phyloP scores from a whole-genome alignment of 148 eudicot genomes.

The Rhododendron ferrugineum region DNA sequence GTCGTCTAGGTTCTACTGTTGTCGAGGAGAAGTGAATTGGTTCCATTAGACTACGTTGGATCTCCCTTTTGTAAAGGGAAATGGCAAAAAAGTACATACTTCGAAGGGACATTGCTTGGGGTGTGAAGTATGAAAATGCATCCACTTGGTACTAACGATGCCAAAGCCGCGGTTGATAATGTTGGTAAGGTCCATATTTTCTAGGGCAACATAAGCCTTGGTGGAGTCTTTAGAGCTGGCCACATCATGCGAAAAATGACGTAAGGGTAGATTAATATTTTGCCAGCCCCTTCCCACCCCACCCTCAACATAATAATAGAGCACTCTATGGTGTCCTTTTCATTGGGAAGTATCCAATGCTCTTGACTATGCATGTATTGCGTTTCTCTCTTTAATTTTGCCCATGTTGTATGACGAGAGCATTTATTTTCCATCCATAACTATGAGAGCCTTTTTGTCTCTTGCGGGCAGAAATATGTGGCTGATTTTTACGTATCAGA shows the following conservation, averaged over 20 bases:
- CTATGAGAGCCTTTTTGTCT: conserved; percentile 8
- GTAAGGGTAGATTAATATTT: not conserved
- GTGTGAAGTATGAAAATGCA: not conserved
- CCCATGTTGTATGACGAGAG: not conserved
- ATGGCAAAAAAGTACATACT: not conserved
- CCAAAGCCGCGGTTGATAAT: not conserved
- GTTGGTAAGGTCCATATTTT: not conserved
- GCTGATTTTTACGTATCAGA: conserved; percentile 93
- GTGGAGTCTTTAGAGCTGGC: not conserved
- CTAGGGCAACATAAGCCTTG: not conserved
- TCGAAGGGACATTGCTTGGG: not conserved
- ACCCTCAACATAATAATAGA: not conserved
- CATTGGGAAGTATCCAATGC: not conserved
- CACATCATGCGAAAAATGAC: not conserved
- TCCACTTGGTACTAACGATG: not conserved
- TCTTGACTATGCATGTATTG: not conserved
- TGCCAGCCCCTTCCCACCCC: not conserved
- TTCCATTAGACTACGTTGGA: not conserved
- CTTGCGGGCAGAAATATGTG: conserved; percentile 59
- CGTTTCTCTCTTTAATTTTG: not conserved
- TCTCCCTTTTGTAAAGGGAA: not conserved
- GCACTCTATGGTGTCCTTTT: not conserved
- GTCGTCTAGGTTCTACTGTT: not conserved
- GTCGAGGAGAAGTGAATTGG: not conserved
- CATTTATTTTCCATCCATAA: not conserved